These are phyloP conservation scores for Sanghuangporus weigelae DNA, from an alignment of 1,284 basidiomycete genomes.

Conservation along the genomic window DNA sequence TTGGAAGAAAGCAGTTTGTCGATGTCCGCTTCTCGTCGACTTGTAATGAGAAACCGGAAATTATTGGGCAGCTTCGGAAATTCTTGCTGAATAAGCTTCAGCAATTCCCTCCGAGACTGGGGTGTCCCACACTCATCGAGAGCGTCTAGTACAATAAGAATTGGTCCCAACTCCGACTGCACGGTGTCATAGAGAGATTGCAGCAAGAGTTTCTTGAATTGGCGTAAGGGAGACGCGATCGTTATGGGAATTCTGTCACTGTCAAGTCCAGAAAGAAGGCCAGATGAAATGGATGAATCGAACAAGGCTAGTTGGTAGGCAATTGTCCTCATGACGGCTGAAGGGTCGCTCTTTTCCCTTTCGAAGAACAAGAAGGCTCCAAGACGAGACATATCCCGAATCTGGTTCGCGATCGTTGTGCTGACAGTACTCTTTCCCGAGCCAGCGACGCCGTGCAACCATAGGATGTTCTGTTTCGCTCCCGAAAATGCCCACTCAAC, in stretches of 20 bases:
- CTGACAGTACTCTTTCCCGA: background rate
- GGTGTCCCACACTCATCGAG: slow-evolving; percentile 14
- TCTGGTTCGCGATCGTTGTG: background rate
- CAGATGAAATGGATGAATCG: slow-evolving; percentile 8
- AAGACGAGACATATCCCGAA: background rate
- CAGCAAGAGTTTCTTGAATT: slow-evolving; percentile 2
- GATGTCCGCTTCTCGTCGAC: background rate
- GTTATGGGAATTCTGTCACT: background rate
- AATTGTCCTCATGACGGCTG: slow-evolving; percentile 20
- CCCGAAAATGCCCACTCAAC: background rate
- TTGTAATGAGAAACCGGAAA: slow-evolving; percentile 7
- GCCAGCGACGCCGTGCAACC: slow-evolving; percentile 1
- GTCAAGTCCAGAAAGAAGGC: background rate
- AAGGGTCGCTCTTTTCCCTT: slow-evolving; percentile 17
- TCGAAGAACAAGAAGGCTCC: slow-evolving; percentile 18
- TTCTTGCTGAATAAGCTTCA: slow-evolving; percentile 24
- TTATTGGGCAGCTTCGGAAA: slow-evolving; percentile 7
- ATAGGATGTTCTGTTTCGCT: background rate
- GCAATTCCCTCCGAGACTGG: slow-evolving; percentile 24
- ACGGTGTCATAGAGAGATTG: background rate
- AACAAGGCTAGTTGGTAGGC: slow-evolving; percentile 20
- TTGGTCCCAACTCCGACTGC: background rate
- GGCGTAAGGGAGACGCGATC: background rate
- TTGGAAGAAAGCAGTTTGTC: background rate
- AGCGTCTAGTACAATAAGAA: slow-evolving; percentile 7